These are phyloP conservation scores for Sphagnurus paluster DNA, from an alignment of 1,284 basidiomycete genomes.

Conservation along the genomic window DNA sequence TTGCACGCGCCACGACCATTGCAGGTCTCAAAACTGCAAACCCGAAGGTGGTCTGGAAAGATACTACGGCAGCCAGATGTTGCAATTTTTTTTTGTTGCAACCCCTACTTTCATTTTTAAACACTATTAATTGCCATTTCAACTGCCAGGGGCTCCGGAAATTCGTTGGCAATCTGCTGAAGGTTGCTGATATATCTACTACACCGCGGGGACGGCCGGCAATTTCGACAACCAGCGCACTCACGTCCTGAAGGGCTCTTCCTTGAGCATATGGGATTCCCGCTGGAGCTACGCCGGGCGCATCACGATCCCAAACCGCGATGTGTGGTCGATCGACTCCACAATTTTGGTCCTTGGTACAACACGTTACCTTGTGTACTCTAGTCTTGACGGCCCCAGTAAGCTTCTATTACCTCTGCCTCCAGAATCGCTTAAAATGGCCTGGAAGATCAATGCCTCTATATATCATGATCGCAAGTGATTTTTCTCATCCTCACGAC, in stretches of 20 bases:
- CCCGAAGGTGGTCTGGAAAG: constrained; percentile 36
- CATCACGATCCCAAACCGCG: constrained; percentile 32
- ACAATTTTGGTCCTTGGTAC: constrained; percentile 30
- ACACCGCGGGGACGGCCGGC: constrained; percentile 34
- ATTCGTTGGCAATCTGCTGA: constrained; percentile 32
- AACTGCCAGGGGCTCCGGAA: constrained; percentile 32
- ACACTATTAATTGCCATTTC: neutral
- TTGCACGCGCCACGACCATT: constrained; percentile 38
- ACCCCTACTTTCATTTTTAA: neutral
- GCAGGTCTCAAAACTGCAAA: constrained; percentile 36
- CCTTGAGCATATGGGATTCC: constrained; percentile 36
- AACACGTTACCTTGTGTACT: constrained; percentile 35
- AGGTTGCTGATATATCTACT: constrained; percentile 38
- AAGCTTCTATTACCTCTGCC: constrained; percentile 5
- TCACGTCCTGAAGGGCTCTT: constrained; percentile 35
- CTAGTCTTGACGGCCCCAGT: constrained; percentile 33
- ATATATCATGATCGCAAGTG: too few relatives aligned
- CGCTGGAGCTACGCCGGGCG: constrained; percentile 34
- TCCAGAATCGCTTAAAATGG: neutral
- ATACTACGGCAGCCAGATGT: constrained; percentile 35
- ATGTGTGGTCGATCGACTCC: constrained; percentile 39
- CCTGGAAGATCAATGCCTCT: constrained; percentile 34
- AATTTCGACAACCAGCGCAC: constrained; percentile 35
- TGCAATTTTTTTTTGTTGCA: constrained; percentile 36
- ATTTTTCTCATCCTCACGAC: too few relatives aligned